phyloP scores from a whole-genome alignment of 306 rosid genomes.

The Bauhinia variegata region DNA sequence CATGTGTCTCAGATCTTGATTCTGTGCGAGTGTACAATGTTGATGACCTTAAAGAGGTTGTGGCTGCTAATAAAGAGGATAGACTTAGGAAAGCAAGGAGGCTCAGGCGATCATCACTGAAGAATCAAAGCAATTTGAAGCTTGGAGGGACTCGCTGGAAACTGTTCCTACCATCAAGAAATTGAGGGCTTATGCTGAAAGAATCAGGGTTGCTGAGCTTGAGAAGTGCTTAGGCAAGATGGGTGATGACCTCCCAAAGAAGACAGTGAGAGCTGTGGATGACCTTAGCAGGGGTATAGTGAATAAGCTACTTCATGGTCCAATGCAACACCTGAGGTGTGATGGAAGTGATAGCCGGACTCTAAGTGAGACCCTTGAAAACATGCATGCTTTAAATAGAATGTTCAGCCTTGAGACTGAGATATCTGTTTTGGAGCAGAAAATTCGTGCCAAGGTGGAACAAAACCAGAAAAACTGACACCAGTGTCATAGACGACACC shows the following conservation, averaged over 20 bases:
- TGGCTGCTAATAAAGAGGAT: constrained; percentile 98
- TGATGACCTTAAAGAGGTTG: constrained; percentile 96
- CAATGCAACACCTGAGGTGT: constrained; percentile 97
- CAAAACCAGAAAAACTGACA: constrained; percentile 62
- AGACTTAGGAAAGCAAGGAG: constrained; percentile 90
- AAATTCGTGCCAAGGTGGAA: constrained; percentile 95
- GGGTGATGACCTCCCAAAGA: constrained; percentile 96
- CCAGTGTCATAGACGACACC: constrained; percentile 38
- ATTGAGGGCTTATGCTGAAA: constrained; percentile 93
- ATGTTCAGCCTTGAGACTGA: constrained; percentile 98
- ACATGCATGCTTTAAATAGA: constrained; percentile 96
- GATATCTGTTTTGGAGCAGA: constrained; percentile 84
- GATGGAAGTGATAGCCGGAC: constrained; percentile 96
- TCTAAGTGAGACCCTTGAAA: constrained; percentile 88
- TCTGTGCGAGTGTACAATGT: constrained; percentile 74
- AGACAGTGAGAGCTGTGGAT: constrained; percentile 86
- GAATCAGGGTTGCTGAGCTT: constrained; percentile 88
- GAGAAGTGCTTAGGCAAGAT: constrained; percentile 91
- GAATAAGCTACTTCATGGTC: constrained; percentile 97
- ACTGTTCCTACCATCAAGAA: constrained; percentile 98
- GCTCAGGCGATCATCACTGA: constrained; percentile 88
- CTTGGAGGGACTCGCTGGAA: constrained; percentile 98
- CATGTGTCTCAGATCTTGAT: constrained; percentile 81
- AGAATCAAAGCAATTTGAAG: constrained; percentile 92
- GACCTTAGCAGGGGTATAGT: constrained; percentile 98